These are phyloP conservation scores for Wickerhamiella parazyma DNA, from an alignment of 805 yeast species.

Conservation along the genomic window DNA sequence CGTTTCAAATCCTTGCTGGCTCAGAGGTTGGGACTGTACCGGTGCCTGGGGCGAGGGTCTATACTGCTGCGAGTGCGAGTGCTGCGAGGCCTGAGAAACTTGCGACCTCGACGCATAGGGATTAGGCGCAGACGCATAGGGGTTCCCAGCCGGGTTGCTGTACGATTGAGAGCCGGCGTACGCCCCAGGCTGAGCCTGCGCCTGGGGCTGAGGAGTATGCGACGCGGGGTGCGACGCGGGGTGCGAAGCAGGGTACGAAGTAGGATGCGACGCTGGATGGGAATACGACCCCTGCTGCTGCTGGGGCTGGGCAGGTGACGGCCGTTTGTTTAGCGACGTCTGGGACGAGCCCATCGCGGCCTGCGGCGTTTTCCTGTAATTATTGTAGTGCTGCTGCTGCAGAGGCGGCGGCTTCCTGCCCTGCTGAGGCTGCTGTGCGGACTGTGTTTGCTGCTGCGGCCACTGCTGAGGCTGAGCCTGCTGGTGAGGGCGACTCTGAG, in stretches of 20 bases:
- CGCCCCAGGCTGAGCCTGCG: slow-evolving; percentile 1
- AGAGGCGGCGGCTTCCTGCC: not conserved
- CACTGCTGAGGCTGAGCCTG: not conserved
- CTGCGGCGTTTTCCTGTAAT: not conserved
- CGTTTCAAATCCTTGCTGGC: not conserved
- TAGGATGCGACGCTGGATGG: not conserved
- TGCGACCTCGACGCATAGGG: not conserved
- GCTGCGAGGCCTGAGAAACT: not conserved
- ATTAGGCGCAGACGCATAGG: not conserved
- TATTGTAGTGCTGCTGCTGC: not conserved
- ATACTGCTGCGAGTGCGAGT: no score
- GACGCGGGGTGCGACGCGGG: no score
- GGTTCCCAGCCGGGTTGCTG: not conserved
- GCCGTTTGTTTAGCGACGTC: not conserved
- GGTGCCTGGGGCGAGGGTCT: no score
- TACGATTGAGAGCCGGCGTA: slow-evolving; percentile 4
- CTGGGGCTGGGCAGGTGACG: not conserved
- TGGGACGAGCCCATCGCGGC: not conserved
- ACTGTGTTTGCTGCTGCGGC: not conserved
- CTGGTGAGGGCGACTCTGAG: not conserved
- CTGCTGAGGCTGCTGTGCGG: not conserved
- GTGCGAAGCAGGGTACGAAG: not conserved
- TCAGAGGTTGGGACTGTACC: not conserved
- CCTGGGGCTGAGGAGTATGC: slow-evolving; percentile 4
- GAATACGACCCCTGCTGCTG: no score